phyloP scores from a whole-genome alignment of 2,329 filamentous ascomycete genomes.

The Calonectria honghensis region DNA sequence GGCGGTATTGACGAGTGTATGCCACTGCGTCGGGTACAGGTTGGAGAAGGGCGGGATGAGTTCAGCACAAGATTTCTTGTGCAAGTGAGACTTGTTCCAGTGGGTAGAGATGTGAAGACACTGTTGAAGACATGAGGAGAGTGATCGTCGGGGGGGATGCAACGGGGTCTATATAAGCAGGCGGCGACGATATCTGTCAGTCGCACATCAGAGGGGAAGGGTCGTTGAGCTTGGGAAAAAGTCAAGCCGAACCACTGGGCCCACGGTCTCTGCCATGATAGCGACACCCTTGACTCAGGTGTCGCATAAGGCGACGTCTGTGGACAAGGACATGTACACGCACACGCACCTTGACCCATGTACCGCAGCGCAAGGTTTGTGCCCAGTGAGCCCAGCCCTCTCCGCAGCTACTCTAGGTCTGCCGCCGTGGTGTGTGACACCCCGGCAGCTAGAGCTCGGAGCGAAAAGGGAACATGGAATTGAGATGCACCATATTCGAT shows the following conservation, averaged over 20 bases:
- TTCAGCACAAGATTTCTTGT: constrained; percentile 28
- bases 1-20: constrained; percentile 5
- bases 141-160: constrained; percentile 31
- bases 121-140: constrained; percentile 25
- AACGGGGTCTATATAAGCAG: constrained; percentile 47
- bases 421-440: constrained; percentile 16
- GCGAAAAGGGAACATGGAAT: neutral
- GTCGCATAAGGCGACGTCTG: constrained; percentile 41
- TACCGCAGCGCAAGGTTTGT: constrained; percentile 28
- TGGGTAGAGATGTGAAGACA: constrained; percentile 12
- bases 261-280: constrained; percentile 41
- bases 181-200: constrained; percentile 29
- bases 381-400: constrained; percentile 3
- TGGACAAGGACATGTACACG: constrained; percentile 11
- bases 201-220: constrained; percentile 32
- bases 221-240: constrained; percentile 41
- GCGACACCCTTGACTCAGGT: constrained; percentile 43
- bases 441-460: constrained; percentile 21
- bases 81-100: constrained; percentile 32
- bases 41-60: neutral
- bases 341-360: constrained; percentile 28
- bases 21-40: constrained; percentile 10
- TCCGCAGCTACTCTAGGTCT: neutral
- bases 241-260: constrained; percentile 47
- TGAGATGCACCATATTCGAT: constrained; percentile 24